Evolutionary conservation across 2,329 filamentous ascomycete genomes (phyloP), one percentile per base, ranked within the genome.

Genomic region (Curvularia hawaiiensis): DNA sequence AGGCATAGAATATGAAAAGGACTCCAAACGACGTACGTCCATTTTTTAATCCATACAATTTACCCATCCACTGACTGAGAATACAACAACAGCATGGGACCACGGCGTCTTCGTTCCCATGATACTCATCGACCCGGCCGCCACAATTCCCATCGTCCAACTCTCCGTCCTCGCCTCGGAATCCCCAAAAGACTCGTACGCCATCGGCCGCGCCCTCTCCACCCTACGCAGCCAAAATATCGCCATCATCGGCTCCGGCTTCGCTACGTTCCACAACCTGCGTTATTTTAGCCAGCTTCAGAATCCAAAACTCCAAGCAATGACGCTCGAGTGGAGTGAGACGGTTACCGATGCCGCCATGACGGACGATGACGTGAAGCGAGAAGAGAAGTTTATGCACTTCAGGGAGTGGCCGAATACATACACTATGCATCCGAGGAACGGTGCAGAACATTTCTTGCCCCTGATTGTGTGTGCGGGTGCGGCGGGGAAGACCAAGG

Each of bases 61-160:
- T 28, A 22, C 11, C 3, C 11, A n/a, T n/a, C 4, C 22, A 39
- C 31, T 49, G 54, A 57, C 30, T 3, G n/a, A 30, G n/a, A 16
- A 56, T 14, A 10, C 33, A n/a, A 10, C 12, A 14, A 14, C 40
- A 75, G 78, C 80, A 56, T 87, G 84, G 84, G 84, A 87, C 67
- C 85, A 87, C 67, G 85, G 84, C 74, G 83, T 87, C 56, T 87
- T 86, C 69, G 73, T 87, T 26, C 84, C 84, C 7, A 77, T 87
- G 73, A 77, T 80, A 45, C 82, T 87, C 43, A 80, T 84, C 63
- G 73, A 82, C 54, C 84, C 85, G 20, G 64, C 75, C 41, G 84
- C 83, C 61, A 73, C 79, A 55, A 68, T 84, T 2, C 84, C 85
- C 47, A 77, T 87, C 30, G 76, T 87, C n/a, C 84, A 86, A 67